Base-by-base conservation (phyloP, 805 yeast species). In the Candida easanensis region DNA sequence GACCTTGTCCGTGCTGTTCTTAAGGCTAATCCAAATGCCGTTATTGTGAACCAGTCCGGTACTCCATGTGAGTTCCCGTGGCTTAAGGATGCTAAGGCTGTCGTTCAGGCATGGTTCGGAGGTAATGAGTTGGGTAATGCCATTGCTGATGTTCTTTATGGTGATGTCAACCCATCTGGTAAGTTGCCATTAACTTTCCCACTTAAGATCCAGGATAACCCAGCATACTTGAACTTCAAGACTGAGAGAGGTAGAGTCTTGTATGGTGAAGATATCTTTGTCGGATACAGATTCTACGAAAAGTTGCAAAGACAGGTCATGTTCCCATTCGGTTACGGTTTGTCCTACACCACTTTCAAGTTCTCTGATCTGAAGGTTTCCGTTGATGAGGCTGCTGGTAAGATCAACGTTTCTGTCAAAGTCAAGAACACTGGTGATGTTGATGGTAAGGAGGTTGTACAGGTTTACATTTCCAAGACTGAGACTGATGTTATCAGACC, bases 181-280 rank as follows among this genome's bases (percentile, higher is more conserved):
- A 79, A 77, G 56, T 63, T 80, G 44, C 63, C 83, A 2, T 57
- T 80, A 48, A 63, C 82, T 4, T 79, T 74, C 71, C 84, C 85
- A 27, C 54, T 64, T 41, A 67, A 60, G 46, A 50, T 68, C 35
- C 69, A 74, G 52, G 82, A 80, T 58, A 77, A 74, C 48, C 84
- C 85, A n/a, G 70, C 83, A 0, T 79, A 58, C 59, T 59, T 77
- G 52, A 77, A 72, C 61, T 77, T 66, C 64, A 63, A 64, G 23
- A 65, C 80, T 8, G 73, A 73, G 52, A 68, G 69, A 52, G 84
- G 84, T 34, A 62, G 72, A 39, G 76, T 71, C 22, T 54, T 74
- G 43, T 82, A 81, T 51, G 84, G 86, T 45, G 88, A 82, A 57
- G 84, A 79, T 53, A 74, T 81, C 37, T 80, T 69, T 56, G 76